Conservation (phyloP, 805 yeast species). For the Komagataella pastoris region DNA sequence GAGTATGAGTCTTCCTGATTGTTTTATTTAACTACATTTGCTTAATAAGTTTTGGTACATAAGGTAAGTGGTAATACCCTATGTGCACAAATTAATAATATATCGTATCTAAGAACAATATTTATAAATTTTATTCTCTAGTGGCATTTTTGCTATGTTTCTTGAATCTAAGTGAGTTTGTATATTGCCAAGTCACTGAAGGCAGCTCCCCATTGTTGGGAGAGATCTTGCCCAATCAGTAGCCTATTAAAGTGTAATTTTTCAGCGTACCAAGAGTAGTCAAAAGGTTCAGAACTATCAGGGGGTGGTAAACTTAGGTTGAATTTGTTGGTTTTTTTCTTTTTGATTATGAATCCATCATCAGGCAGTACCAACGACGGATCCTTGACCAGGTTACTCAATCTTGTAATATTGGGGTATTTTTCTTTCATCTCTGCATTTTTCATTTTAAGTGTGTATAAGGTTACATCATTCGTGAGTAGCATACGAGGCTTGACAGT, state of each 20-base stretch:
- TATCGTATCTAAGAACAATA: not conserved
- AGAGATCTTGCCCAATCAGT: constrained; percentile 2
- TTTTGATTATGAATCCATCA: not conserved
- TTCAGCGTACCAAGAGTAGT: not conserved
- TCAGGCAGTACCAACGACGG: not conserved
- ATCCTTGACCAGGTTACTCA: constrained; percentile 6
- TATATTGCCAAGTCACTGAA: constrained; percentile 12
- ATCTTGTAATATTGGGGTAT: constrained; percentile 15
- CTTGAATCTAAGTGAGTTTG: not conserved
- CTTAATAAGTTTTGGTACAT: constrained; percentile 1
- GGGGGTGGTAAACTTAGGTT: not conserved
- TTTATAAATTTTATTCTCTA: not conserved
- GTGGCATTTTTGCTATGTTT: not conserved
- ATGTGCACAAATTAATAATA: not conserved
- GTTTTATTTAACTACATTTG: not conserved
- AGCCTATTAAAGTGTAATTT: not conserved
- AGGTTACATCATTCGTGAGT: constrained; percentile 17
- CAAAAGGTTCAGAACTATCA: not conserved
- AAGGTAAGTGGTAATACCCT: constrained; percentile 8
- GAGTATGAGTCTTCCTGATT: constrained; percentile 43
- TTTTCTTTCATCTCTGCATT: constrained; percentile 11
- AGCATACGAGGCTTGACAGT: constrained; percentile 11
- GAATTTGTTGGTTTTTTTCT: not conserved
- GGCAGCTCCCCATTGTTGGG: constrained; percentile 10
- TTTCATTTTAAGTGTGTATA: constrained; percentile 14